Evolutionary conservation across 2,329 filamentous ascomycete species (phyloP).

Genomic region (Calonectria ilicicola): DNA sequence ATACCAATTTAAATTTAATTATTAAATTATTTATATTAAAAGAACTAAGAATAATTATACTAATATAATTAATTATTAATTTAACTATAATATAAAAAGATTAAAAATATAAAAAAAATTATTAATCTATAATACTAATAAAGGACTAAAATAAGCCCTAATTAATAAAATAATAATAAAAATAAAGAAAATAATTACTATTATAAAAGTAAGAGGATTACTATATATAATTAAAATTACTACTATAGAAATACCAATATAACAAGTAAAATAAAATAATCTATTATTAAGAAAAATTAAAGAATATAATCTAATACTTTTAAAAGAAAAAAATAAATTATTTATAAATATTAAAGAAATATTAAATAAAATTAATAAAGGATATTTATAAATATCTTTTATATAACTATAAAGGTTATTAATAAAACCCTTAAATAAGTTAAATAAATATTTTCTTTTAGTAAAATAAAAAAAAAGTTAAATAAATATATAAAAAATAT

Average conservation of each 20-base stretch:
- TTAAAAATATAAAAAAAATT: constrained; percentile 23
- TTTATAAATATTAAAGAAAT: not conserved
- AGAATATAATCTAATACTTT: not conserved
- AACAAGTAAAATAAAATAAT: not conserved
- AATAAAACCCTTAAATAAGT: constrained; percentile 20
- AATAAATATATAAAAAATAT: not conserved
- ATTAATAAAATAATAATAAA: not conserved
- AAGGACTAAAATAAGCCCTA: not conserved
- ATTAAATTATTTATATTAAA: constrained; percentile 12
- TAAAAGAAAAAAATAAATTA: not conserved
- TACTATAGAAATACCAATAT: too few relatives aligned
- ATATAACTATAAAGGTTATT: constrained; percentile 23
- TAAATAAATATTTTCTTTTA: constrained; percentile 3
- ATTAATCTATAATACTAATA: not conserved
- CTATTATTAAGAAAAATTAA: not conserved
- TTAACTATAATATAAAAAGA: constrained; percentile 16
- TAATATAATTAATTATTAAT: constrained; percentile 18
- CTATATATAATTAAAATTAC: not conserved
- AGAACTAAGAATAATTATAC: constrained; percentile 20
- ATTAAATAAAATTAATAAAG: constrained; percentile 17
- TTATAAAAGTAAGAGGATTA: not conserved
- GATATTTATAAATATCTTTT: constrained; percentile 12
- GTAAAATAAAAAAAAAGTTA: not conserved
- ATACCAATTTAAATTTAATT: constrained; percentile 32
- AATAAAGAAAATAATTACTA: not conserved